Conservation (phyloP, 148 eudicot species). For the Silene latifolia region DNA sequence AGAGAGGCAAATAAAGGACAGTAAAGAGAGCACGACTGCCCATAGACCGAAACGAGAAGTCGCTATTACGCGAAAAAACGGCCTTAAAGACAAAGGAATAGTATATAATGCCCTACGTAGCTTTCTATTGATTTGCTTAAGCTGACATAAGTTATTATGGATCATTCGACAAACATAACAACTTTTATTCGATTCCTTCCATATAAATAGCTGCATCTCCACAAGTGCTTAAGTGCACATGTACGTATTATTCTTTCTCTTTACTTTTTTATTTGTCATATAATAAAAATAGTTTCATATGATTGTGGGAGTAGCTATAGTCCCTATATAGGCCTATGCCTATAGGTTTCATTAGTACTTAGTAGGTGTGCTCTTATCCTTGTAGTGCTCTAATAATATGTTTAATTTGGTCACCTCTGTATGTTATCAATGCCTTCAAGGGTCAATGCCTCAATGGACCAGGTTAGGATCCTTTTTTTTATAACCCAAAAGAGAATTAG, state of each 20-base stretch:
- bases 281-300: background rate
- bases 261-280: background rate
- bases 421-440: background rate
- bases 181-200: background rate
- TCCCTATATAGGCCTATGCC: too few relatives aligned
- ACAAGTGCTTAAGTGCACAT: background rate
- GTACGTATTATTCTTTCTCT: background rate
- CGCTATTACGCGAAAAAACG: conserved; percentile 15
- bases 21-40: background rate
- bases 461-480: background rate
- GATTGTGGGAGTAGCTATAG: too few relatives aligned
- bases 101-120: too few relatives aligned
- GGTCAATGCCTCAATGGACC: background rate
- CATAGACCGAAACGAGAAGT: conserved; percentile 11
- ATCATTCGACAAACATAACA: background rate
- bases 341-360: too few relatives aligned
- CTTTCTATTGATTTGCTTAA: conserved; percentile 8
- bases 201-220: background rate
- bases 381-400: background rate
- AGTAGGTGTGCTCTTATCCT: background rate
- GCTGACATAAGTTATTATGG: conserved; percentile 3
- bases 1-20: conserved; percentile 1
- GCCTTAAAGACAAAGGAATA: too few relatives aligned
- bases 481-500: too few relatives aligned
- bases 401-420: background rate